Evolutionary conservation across 2,329 filamentous ascomycete genomes (phyloP).

Genomic region (Fusarium tanahbumbuense): DNA sequence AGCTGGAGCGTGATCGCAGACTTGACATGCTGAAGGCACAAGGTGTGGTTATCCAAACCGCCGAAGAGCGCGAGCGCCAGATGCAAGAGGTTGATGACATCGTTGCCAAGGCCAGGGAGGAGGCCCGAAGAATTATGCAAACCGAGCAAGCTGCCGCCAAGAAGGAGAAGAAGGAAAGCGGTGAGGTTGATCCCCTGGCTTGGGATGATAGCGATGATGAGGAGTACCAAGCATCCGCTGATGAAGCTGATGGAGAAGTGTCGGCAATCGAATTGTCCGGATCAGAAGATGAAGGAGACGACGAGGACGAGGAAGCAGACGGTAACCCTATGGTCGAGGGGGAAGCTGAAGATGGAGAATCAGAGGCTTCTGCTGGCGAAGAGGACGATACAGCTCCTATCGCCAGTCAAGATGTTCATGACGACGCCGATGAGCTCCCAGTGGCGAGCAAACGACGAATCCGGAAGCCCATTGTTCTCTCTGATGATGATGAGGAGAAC

Average conservation of each 20-base stretch:
- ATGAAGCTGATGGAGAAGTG: slow-evolving; percentile 54
- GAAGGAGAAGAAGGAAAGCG: slow-evolving; percentile 65
- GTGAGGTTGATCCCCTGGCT: slow-evolving; percentile 62
- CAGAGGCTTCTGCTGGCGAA: slow-evolving; percentile 44
- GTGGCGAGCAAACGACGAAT: slow-evolving; percentile 58
- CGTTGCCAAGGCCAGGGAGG: slow-evolving; percentile 82
- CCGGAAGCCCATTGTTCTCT: slow-evolving; percentile 66
- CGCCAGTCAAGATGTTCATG: slow-evolving; percentile 51
- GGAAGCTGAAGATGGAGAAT: slow-evolving; percentile 57
- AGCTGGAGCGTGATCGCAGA: slow-evolving; percentile 78
- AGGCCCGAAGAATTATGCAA: slow-evolving; percentile 79
- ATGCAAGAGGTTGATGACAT: slow-evolving; percentile 88
- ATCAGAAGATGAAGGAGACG: slow-evolving; percentile 55
- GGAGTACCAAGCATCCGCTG: slow-evolving; percentile 57
- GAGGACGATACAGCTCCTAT: slow-evolving; percentile 51
- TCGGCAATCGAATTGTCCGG: slow-evolving; percentile 58
- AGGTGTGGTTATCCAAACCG: slow-evolving; percentile 84
- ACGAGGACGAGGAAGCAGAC: slow-evolving; percentile 51
- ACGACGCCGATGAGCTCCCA: slow-evolving; percentile 54
- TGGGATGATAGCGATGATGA: slow-evolving; percentile 70
- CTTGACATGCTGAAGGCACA: slow-evolving; percentile 81
- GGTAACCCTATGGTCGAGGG: slow-evolving; percentile 52
- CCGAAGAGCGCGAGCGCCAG: slow-evolving; percentile 86
- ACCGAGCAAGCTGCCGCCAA: slow-evolving; percentile 80
- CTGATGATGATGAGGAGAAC: slow-evolving; percentile 71